These are phyloP conservation scores for Paratinospora sagittata DNA, from an alignment of 164 flowering plant species.

Conservation along the genomic window DNA sequence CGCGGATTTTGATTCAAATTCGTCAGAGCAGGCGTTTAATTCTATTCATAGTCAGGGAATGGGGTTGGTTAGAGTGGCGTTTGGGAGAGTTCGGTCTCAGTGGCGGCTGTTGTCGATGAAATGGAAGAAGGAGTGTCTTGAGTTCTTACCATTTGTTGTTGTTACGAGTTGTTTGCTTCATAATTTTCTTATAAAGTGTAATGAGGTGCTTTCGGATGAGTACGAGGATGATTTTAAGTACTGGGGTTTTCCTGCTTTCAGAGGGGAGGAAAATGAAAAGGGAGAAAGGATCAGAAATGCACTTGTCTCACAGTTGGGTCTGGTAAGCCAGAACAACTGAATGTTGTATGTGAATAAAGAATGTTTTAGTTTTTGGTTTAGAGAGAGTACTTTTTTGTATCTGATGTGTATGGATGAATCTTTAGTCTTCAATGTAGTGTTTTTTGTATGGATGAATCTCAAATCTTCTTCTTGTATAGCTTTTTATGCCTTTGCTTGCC, in stretches of 20 bases:
- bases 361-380: neutral
- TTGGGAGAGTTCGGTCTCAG: conserved; percentile 35
- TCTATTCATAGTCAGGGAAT: conserved; percentile 42
- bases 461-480: neutral
- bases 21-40: conserved; percentile 40
- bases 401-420: neutral
- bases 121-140: conserved; percentile 53
- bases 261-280: conserved; percentile 39
- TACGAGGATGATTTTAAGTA: conserved; percentile 9
- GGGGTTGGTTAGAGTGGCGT: conserved; percentile 44
- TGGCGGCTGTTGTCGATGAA: conserved; percentile 55
- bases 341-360: neutral
- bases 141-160: conserved; percentile 54
- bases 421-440: neutral
- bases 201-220: conserved; percentile 38
- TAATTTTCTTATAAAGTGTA: conserved; percentile 58
- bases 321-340: conserved; percentile 28
- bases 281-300: conserved; percentile 48
- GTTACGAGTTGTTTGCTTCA: conserved; percentile 60
- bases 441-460: neutral
- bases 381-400: neutral
- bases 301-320: conserved; percentile 52
- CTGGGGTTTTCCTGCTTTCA: conserved; percentile 33
- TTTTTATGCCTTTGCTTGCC: neutral
- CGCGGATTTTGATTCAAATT: conserved; percentile 24